Evolutionary conservation across 2,329 filamentous ascomycete species (phyloP).

Genomic region (Calonectria montana): DNA sequence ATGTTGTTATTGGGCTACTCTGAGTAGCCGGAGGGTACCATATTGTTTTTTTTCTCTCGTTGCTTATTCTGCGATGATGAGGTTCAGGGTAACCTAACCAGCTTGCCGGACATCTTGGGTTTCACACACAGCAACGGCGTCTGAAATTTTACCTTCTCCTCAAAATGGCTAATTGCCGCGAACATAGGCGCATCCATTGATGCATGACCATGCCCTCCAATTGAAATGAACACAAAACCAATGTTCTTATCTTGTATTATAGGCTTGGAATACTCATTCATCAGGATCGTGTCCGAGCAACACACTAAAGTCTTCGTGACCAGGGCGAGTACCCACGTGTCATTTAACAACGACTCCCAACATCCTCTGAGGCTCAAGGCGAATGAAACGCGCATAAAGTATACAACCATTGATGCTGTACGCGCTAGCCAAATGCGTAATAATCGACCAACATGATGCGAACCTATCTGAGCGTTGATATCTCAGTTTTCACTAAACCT

Average conservation of each 20-base stretch:
- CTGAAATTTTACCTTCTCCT: neutral
- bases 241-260: neutral
- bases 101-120: neutral
- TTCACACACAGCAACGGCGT: neutral
- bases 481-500: neutral
- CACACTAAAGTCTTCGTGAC: neutral
- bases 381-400: neutral
- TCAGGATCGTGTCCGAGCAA: neutral
- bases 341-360: neutral
- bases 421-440: neutral
- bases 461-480: neutral
- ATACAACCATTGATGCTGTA: neutral
- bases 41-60: constrained; percentile 1
- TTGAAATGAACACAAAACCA: neutral
- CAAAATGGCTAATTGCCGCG: neutral
- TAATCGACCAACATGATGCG: neutral
- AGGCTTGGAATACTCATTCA: neutral
- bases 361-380: neutral
- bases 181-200: neutral
- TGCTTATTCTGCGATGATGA: neutral
- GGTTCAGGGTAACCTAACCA: neutral
- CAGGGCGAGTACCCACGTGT: neutral
- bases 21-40: neutral
- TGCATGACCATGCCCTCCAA: neutral
- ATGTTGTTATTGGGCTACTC: neutral